A percentile compares a stretch with the other conserved stretches of the same genome.
Evolutionary conservation across 1,139 yeast genomes (phyloP).

Genomic region (Hyphopichia burtonii): DNA sequence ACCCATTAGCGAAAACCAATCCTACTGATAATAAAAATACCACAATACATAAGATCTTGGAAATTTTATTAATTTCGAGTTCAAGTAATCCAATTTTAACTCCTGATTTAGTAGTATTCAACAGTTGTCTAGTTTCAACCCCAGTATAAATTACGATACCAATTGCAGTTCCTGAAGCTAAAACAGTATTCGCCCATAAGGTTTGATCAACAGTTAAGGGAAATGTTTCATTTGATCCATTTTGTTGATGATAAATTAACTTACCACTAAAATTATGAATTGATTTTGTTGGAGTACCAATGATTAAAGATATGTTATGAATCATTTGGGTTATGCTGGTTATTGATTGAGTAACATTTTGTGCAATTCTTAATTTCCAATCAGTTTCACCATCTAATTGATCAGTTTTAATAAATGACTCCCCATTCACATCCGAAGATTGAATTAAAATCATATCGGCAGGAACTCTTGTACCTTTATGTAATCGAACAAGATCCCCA

Average conservation of each 20-base stretch:
- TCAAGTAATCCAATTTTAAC: conserved; percentile 90
- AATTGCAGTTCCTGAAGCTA: conserved; percentile 89
- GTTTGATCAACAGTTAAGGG: conserved; percentile 89
- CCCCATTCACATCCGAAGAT: conserved; percentile 73
- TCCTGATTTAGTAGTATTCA: conserved; percentile 88
- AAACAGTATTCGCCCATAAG: conserved; percentile 95
- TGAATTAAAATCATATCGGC: conserved; percentile 88
- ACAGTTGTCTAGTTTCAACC: conserved; percentile 85
- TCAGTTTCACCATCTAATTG: conserved; percentile 99
- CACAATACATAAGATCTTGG: conserved; percentile 84
- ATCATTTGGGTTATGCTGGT: conserved; percentile 35
- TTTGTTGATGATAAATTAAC: conserved; percentile 42
- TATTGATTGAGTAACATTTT: conserved; percentile 64
- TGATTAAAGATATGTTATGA: conserved; percentile 53
- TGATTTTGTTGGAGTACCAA: conserved; percentile 77
- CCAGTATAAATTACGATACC: conserved; percentile 93
- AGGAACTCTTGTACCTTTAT: conserved; percentile 84
- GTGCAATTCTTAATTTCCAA: conserved; percentile 89
- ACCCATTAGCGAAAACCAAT: conserved; percentile 79
- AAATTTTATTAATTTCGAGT: conserved; percentile 81
- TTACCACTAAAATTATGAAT: conserved; percentile 83
- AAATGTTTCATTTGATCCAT: conserved; percentile 44
- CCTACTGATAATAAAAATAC: conserved; percentile 77
- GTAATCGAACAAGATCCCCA: conserved; percentile 81
- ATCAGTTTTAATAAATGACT: conserved; percentile 92